phyloP scores from a whole-genome alignment of 225 moss, liverwort and hornwort species.

The Antitrichia curtipendula region DNA sequence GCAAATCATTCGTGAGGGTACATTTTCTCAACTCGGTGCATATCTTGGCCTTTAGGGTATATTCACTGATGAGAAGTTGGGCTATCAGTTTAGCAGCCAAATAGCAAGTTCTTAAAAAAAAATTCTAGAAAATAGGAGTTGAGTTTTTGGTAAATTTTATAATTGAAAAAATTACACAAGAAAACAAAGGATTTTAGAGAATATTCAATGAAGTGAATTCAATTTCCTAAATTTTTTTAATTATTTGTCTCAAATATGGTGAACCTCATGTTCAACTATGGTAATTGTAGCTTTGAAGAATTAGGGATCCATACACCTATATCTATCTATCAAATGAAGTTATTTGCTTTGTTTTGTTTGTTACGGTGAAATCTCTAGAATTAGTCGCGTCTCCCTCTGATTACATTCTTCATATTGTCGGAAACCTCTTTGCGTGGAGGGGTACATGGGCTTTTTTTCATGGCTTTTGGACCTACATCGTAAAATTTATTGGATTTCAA shows the following conservation, averaged over 20 bases:
- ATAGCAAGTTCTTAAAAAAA: background rate
- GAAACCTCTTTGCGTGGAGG: too few species aligned
- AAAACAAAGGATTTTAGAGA: background rate
- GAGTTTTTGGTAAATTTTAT: too few species aligned
- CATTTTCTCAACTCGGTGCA: background rate
- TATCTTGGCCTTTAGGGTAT: background rate
- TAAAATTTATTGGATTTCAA: too few species aligned
- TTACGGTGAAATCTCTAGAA: too few species aligned
- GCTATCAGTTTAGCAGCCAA: too few species aligned
- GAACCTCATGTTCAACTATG: background rate
- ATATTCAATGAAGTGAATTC: background rate
- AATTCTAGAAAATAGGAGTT: background rate
- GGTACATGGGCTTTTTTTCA: too few species aligned
- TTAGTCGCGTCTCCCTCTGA: too few species aligned
- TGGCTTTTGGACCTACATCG: too few species aligned
- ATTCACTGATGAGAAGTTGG: background rate
- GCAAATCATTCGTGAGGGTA: background rate
- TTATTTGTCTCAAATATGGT: accelerated
- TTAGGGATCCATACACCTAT: background rate
- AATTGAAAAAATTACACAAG: background rate
- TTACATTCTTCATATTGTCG: too few species aligned
- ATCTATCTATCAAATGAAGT: too few species aligned
- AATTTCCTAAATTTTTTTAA: background rate
- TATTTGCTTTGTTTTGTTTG: too few species aligned
- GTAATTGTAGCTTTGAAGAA: background rate